phyloP scores from a whole-genome alignment of 129 eudicot species.

The Oenanthe sinensis region DNA sequence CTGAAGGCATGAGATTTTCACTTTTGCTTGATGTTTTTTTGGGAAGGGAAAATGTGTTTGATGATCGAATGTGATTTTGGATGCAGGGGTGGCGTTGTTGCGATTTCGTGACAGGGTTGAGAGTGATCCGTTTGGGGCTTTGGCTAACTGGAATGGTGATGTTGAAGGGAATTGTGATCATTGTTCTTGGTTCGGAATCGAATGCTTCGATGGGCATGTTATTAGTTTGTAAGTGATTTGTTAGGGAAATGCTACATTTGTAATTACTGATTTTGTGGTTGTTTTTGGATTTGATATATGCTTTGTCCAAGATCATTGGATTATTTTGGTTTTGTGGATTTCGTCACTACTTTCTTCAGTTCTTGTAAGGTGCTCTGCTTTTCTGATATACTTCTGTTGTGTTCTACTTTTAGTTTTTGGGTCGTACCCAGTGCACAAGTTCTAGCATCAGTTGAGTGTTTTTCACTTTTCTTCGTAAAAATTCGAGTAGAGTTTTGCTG shows the following conservation, averaged over 20 bases:
- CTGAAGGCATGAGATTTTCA: slow-evolving; percentile 33
- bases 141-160: slow-evolving; percentile 38
- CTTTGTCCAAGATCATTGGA: not conserved
- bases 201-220: slow-evolving; percentile 52
- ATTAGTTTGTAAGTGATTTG: slow-evolving; percentile 37
- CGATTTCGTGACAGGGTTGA: slow-evolving; percentile 47
- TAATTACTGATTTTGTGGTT: not conserved
- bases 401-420: not conserved
- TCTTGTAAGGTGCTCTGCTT: not conserved
- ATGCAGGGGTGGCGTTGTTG: slow-evolving; percentile 54
- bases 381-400: not conserved
- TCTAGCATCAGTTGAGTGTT: not conserved
- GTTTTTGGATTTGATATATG: not conserved
- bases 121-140: slow-evolving; percentile 48
- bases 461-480: not conserved
- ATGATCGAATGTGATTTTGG: not conserved
- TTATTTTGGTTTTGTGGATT: not conserved
- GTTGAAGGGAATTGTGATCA: slow-evolving; percentile 24
- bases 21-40: not conserved
- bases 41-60: not conserved
- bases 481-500: too few relatives aligned
- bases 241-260: not conserved
- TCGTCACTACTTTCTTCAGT: not conserved
- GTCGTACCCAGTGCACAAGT: not conserved
- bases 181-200: slow-evolving; percentile 67